A percentile compares a stretch with the other conserved stretches of the same genome.
These are phyloP conservation scores for Coprinopsis sp. DNA, from an alignment of 768 basidiomycete species.

Conservation along the genomic window DNA sequence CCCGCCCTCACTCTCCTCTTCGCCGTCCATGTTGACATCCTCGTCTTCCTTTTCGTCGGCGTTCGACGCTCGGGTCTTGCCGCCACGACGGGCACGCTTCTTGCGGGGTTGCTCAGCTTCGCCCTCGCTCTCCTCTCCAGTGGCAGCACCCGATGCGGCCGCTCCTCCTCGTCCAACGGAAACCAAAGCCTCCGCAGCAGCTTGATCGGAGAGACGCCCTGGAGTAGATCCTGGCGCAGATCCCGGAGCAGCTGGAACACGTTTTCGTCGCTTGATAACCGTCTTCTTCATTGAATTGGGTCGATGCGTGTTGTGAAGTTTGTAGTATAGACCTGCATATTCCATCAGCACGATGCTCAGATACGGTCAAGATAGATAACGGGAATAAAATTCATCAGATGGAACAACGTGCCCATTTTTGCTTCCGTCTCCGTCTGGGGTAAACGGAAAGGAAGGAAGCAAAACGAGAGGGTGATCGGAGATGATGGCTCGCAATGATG, in stretches of 20 bases:
- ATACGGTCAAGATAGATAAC: too few species aligned
- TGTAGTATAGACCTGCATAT: slow-evolving; percentile 89
- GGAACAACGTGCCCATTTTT: not conserved
- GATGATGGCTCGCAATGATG: not conserved
- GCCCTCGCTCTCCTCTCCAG: slow-evolving; percentile 40
- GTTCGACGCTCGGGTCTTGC: slow-evolving; percentile 14
- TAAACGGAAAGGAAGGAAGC: slow-evolving; percentile 6
- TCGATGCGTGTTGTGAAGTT: slow-evolving; percentile 93
- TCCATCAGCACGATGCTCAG: slow-evolving; percentile 12
- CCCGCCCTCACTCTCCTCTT: slow-evolving; percentile 25
- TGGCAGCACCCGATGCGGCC: slow-evolving; percentile 28
- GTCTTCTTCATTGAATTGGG: slow-evolving; percentile 99
- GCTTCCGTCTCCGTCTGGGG: slow-evolving; percentile 1
- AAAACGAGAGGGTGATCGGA: not conserved
- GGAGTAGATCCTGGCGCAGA: slow-evolving; percentile 22
- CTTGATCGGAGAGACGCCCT: slow-evolving; percentile 68
- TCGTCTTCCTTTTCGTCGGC: slow-evolving; percentile 33
- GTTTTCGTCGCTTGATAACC: slow-evolving; percentile 96
- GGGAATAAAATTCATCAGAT: not conserved
- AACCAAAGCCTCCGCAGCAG: slow-evolving; percentile 85
- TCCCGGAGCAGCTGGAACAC: slow-evolving; percentile 87
- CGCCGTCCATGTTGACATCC: slow-evolving; percentile 49
- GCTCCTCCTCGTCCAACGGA: slow-evolving; percentile 59
- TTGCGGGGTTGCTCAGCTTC: slow-evolving; percentile 50
- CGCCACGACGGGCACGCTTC: slow-evolving; percentile 48